Base-by-base conservation (phyloP, 208 protist species). In the Phytomonas francai region DNA sequence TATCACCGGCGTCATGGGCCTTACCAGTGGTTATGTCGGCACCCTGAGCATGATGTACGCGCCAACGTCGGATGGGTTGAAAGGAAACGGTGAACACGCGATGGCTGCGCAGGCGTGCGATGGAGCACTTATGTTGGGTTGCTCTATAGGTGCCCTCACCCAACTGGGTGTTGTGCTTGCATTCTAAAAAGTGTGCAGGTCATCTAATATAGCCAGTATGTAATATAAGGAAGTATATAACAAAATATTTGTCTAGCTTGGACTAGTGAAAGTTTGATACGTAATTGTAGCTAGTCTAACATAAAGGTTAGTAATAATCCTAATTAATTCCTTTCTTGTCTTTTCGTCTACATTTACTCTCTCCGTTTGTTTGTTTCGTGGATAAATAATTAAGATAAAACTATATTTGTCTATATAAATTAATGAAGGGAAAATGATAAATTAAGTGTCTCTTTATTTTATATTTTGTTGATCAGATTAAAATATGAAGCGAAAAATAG, bases 11-110 rank as follows among this genome's bases (percentile, higher is more conserved):
- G 28, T 88, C 33, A 62, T 87, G 63, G 82, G 79, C 1, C 22
- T 91, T 19, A 83, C 82, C 27, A 93, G 87, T 63, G 91, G 91
- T n/a, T 94, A 87, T 71, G 78, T 91, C 16, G 85, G 77, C 6
- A 83, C 82, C 5, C 63, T 94, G 25, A 77, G 79, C 28, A 90
- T 95, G 79, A 77, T 94, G 36, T 94, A 91, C 71, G 80, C 74
- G 27, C 87, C 89, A 0, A 67, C 68, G 8, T 77, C 75, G 6
- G 70, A 78, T 9, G 68, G 73, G 9, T 67, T 92, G 42, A 59
- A 57, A 27, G 80, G 71, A 9, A 77, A 89, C 16, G 84, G 80
- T 0, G 80, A 90, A 68, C 76, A 80, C 9, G 83, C 79, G 34
- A 71, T 93, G 70, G 87, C 87, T 0, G 84, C 81, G 2, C 82